Conservation (phyloP, 768 basidiomycete species). For the Hydnum rufescens region DNA sequence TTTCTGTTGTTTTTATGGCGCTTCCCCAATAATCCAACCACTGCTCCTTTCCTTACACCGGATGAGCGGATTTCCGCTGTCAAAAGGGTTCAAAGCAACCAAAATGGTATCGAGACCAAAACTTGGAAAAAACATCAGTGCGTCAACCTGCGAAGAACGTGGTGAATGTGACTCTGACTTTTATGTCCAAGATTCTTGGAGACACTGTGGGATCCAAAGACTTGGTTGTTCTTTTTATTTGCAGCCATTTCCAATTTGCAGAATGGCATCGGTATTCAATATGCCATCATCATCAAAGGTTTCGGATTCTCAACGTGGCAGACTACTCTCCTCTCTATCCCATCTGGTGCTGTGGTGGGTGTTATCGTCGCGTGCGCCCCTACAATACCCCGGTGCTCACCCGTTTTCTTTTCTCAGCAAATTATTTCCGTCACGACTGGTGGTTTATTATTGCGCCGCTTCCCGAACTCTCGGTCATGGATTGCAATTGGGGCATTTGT, state of each 20-base stretch:
- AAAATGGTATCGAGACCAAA: slow-evolving; percentile 71
- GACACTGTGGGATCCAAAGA: slow-evolving; percentile 10
- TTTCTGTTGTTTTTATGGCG: slow-evolving; percentile 20
- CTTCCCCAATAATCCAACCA: slow-evolving; percentile 59
- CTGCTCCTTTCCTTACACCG: slow-evolving; percentile 50
- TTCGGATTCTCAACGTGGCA: slow-evolving; percentile 10
- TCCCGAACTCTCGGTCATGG: neutral
- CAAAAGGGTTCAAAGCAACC: slow-evolving; percentile 47
- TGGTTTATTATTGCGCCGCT: neutral
- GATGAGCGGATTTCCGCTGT: slow-evolving; percentile 46
- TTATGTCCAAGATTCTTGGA: slow-evolving; percentile 10
- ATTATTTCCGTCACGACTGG: neutral
- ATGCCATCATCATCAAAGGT: slow-evolving; percentile 10
- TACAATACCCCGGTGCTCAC: neutral
- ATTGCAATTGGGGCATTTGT: neutral
- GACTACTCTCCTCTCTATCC: slow-evolving; percentile 6
- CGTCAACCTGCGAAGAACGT: neutral
- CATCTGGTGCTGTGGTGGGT: neutral
- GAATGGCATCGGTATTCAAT: slow-evolving; percentile 3
- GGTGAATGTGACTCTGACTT: too few species aligned
- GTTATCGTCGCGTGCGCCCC: neutral
- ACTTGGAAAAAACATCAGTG: slow-evolving; percentile 60
- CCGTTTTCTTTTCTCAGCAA: neutral
- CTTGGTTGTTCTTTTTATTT: slow-evolving; percentile 12
- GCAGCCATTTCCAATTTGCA: neutral